These are phyloP conservation scores for Nakaseomyces delphensis DNA, from an alignment of 1,139 yeast species.

Conservation along the genomic window DNA sequence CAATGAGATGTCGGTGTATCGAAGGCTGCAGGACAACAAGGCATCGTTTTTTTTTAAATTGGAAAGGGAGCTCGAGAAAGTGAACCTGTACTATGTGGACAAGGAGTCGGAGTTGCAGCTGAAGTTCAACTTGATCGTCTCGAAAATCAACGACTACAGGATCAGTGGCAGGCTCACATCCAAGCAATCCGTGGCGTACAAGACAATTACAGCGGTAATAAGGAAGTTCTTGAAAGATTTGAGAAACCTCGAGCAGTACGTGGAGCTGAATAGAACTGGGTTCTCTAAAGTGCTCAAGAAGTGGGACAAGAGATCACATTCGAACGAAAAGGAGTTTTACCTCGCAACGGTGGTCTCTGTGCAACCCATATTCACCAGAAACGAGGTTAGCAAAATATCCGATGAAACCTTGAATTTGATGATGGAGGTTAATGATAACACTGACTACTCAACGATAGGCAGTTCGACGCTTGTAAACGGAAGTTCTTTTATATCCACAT, in stretches of 20 bases:
- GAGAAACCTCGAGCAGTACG: conserved; percentile 81
- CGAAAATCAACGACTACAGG: conserved; percentile 57
- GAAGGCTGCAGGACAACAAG: conserved; percentile 75
- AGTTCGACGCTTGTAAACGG: conserved; percentile 20
- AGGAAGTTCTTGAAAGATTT: conserved; percentile 84
- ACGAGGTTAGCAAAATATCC: conserved; percentile 75
- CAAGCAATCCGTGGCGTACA: conserved; percentile 49
- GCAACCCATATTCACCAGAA: conserved; percentile 91
- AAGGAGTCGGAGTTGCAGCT: conserved; percentile 81
- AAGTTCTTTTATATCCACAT: not conserved
- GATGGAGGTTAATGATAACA: conserved; percentile 76
- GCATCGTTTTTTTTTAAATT: conserved; percentile 87
- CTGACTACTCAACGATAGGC: conserved; percentile 54
- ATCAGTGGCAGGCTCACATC: conserved; percentile 39
- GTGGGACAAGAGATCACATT: conserved; percentile 95
- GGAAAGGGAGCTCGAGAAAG: conserved; percentile 91
- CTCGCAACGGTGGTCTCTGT: conserved; percentile 88
- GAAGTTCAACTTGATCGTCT: conserved; percentile 64
- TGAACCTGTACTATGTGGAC: conserved; percentile 78
- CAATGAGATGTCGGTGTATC: conserved; percentile 34
- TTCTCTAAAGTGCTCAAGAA: conserved; percentile 90
- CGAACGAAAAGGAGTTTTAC: conserved; percentile 87
- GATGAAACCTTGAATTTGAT: conserved; percentile 50
- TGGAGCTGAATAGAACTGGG: conserved; percentile 90
- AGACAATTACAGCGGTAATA: conserved; percentile 74